Base-by-base conservation (phyloP, 2,329 filamentous ascomycete genomes). In the Neofusicoccum umdonicola region DNA sequence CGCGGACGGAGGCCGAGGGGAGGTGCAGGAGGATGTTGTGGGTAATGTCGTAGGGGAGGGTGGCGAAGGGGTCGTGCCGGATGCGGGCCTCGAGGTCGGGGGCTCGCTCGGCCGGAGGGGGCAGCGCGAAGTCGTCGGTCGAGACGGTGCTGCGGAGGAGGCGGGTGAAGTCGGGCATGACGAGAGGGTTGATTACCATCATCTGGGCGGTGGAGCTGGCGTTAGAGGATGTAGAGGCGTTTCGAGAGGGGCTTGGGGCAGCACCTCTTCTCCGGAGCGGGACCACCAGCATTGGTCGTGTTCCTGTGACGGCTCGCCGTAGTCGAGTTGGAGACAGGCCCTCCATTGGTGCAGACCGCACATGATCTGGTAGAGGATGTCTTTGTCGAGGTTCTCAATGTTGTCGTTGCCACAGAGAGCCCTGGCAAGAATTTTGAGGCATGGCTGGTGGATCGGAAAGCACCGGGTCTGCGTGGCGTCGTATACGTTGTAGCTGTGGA, bases 391-490 rank as follows among this genome's bases (percentile, higher is more conserved):
- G 7, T 51, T 54, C 0, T 34, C 45, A 3, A 37, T 19, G 11
- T 66, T 52, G 0, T 52, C 27, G 31, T 62, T 65, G 7, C 67
- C 69, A 9, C 34, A 37, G 3, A 71, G n/a, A 15, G 44, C 61
- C 27, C 58, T 63, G 7, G 67, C 66, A 1, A 72, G 66, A 35
- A 72, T 47, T 9, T 66, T 47, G 52, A 67, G 68, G 34, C 71
- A 72, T 1, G 64, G 64, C 31, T 68, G 66, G 54, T 72, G 70
- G 22, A 72, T 70, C 3, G 69, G 70, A 52, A 65, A 71, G 12
- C 62, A 63, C 5, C 35, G 34, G 1, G 51, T 42, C 0, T 54
- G 39, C 4, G 67, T 67, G 1, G 48, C 19, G 12, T 66, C 56
- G 5, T 63, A 65, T 0, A 42, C 8, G 5, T 51, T 22, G 37